Conservation (phyloP, 192 early-diverging fungal genomes). For the Radiomyces spectabilis region DNA sequence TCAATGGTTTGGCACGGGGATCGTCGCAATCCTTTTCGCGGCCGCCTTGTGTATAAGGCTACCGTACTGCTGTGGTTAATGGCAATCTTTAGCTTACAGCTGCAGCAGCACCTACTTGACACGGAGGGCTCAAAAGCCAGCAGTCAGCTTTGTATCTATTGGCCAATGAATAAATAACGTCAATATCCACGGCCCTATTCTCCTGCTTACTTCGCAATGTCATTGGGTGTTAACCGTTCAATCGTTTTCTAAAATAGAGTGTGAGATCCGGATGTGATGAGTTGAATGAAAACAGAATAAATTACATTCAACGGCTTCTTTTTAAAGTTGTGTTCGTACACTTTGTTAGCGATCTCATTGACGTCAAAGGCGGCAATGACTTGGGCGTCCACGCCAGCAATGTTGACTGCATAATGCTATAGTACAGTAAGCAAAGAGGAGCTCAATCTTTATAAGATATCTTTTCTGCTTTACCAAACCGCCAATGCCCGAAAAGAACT, state of each 20-base stretch:
- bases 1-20: conserved; percentile 59
- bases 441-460: not conserved
- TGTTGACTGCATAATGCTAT: conserved; percentile 71
- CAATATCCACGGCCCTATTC: not conserved
- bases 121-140: conserved; percentile 91
- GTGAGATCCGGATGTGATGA: not conserved
- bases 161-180: not conserved
- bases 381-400: conserved; percentile 44
- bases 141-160: conserved; percentile 58
- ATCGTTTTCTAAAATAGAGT: conserved; percentile 14
- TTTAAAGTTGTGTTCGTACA: conserved; percentile 20
- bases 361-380: conserved; percentile 89
- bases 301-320: conserved; percentile 8
- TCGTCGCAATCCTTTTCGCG: conserved; percentile 71
- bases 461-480: conserved; percentile 38
- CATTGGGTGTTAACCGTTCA: conserved; percentile 12
- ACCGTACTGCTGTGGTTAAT: not conserved
- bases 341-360: conserved; percentile 77
- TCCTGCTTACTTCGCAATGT: conserved; percentile 13
- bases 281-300: not conserved
- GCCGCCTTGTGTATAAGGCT: conserved; percentile 69
- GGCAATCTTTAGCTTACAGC: not conserved
- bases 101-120: conserved; percentile 50
- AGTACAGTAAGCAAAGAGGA: not conserved
- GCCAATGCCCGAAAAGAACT: conserved; percentile 58